phyloP scores from a whole-genome alignment of 2,329 filamentous ascomycete genomes.

The Furcasterigmium sp. region DNA sequence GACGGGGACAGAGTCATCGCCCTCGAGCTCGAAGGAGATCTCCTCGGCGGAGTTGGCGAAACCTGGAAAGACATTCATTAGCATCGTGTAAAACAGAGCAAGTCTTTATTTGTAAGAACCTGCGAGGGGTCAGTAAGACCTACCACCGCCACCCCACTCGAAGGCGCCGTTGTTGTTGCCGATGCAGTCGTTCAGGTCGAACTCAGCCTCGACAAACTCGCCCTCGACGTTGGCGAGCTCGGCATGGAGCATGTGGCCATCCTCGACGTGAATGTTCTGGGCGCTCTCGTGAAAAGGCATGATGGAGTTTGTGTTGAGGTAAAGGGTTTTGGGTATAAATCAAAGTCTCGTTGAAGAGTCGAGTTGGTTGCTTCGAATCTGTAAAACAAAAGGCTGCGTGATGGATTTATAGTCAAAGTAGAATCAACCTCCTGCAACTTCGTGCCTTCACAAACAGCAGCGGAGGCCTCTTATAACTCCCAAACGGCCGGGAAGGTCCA shows the following conservation, averaged over 20 bases:
- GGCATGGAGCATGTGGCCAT: slow-evolving; percentile 42
- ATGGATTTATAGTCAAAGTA: background rate
- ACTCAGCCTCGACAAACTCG: slow-evolving; percentile 34
- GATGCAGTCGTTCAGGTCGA: slow-evolving; percentile 44
- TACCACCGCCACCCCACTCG: slow-evolving; percentile 34
- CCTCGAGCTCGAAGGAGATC: slow-evolving; percentile 44
- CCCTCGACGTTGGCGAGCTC: slow-evolving; percentile 33
- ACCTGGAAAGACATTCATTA: slow-evolving; percentile 19
- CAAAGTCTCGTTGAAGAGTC: too few relatives aligned
- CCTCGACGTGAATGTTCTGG: slow-evolving; percentile 39
- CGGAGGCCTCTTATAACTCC: background rate
- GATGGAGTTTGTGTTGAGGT: slow-evolving; percentile 9
- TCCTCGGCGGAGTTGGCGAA: slow-evolving; percentile 42
- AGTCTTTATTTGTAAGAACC: too few relatives aligned
- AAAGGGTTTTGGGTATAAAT: too few relatives aligned
- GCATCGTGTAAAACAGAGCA: too few relatives aligned
- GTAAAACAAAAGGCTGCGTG: too few relatives aligned
- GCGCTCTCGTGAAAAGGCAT: slow-evolving; percentile 48
- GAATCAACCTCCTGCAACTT: background rate
- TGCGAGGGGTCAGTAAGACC: background rate
- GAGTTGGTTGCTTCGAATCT: too few relatives aligned
- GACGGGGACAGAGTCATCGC: slow-evolving; percentile 41
- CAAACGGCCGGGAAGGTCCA: background rate
- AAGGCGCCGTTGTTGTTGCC: slow-evolving; percentile 47
- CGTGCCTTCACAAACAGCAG: too few relatives aligned